Evolutionary conservation across 345 rosid genomes (phyloP), one percentile per base, ranked within the genome.

Genomic region (Populus simonii): DNA sequence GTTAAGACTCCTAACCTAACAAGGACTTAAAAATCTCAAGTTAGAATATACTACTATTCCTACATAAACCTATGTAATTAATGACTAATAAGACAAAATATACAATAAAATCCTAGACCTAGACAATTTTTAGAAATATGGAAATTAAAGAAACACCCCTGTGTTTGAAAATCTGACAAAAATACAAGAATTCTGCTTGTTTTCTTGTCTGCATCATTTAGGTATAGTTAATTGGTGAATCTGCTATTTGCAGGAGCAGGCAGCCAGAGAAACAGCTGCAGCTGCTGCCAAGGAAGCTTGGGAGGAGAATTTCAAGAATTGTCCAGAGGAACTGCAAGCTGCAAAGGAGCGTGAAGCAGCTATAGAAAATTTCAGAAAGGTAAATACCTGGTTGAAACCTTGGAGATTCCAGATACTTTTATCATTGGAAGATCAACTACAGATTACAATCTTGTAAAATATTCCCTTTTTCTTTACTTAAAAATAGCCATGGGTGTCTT

Each of bases 221-320:
- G 31, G 31, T 29, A 29, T 29, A 1, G 15, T 65, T 79, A 22
- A 71, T 20, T 33, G 49, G 23, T 31, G 38, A 65, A 29, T 29
- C 51, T 61, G 79, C 33, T 11, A 78, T 85, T 73, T 81, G 33
- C 88, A 93, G 99, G 99, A 96, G 85, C 98, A 96, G 88, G 98
- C 92, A 74, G 97, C 89, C 49, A 96, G 93, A 83, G 97, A 91
- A 86, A 93, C 92, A 65, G 91, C 87, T 38, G 81, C 86, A 29
- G 87, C 89, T 72, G 91, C 92, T 49, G 90, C 88, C 51, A 90
- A 47, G 80, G 90, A 88, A 75, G 94, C 96, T 53, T 80, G 78
- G 62, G 89, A 86, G 73, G 92, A 89, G 12, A 87, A 86, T 78
- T 86, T 80, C 81, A 79, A 85, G 71, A 82, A 84, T 67, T 86